Percentiles rank a stretch among this genome's conserved stretches.
Conservation (phyloP, 2,329 filamentous ascomycete genomes). For the Xylariaceae sp. region DNA sequence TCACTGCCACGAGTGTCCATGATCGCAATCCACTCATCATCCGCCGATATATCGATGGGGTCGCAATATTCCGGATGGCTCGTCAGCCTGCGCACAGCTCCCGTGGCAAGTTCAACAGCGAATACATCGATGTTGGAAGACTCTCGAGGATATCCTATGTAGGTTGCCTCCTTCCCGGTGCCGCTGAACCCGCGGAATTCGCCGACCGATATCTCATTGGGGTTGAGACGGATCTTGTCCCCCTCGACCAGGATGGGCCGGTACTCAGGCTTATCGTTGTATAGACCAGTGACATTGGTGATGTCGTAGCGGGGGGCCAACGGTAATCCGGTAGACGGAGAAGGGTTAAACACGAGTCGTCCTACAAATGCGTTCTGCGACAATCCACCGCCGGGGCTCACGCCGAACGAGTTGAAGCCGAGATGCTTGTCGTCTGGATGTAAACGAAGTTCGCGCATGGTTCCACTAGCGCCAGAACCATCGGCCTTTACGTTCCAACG, state of each 20-base stretch:
- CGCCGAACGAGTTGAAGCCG: constrained; percentile 36
- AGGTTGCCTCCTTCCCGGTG: constrained; percentile 15
- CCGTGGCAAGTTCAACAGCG: constrained; percentile 36
- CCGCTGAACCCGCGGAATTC: neutral
- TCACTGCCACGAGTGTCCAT: constrained; percentile 39
- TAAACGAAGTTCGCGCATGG: constrained; percentile 38
- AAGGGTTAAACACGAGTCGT: constrained; percentile 36
- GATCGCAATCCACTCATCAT: constrained; percentile 38
- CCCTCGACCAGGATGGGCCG: constrained; percentile 1
- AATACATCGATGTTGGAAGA: constrained; percentile 42
- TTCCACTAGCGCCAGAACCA: constrained; percentile 29
- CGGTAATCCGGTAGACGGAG: constrained; percentile 27
- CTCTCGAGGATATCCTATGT: constrained; percentile 36
- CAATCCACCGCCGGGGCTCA: constrained; percentile 19
- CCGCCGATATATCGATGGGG: constrained; percentile 37
- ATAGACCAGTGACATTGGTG: neutral
- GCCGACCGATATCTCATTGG: neutral
- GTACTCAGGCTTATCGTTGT: neutral
- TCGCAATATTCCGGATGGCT: constrained; percentile 40
- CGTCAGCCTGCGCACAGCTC: constrained; percentile 37
- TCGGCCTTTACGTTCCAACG: constrained; percentile 31
- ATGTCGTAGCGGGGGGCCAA: constrained; percentile 22
- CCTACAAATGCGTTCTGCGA: constrained; percentile 31
- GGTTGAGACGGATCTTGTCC: neutral
- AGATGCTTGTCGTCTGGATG: constrained; percentile 41